Evolutionary conservation across 129 eudicot genomes (phyloP).

Genomic region (Lactuca sativa): DNA sequence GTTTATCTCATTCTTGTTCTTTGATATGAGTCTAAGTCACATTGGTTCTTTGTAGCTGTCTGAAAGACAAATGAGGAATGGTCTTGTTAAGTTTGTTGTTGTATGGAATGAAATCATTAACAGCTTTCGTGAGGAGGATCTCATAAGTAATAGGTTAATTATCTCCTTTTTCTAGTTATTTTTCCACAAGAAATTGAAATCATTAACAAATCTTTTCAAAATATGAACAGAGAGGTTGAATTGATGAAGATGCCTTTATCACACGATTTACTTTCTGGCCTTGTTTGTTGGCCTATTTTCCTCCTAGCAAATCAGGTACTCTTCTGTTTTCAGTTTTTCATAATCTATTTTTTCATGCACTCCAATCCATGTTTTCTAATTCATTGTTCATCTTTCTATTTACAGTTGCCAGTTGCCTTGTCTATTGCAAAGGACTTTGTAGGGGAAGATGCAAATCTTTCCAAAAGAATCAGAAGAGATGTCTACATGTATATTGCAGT

Average conservation of each 20-base stretch:
- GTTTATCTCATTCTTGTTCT: constrained; percentile 6
- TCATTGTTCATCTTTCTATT: constrained; percentile 2
- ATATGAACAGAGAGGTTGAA: constrained; percentile 79
- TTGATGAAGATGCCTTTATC: constrained; percentile 91
- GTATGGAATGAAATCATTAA: constrained; percentile 91
- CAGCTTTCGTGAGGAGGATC: constrained; percentile 94
- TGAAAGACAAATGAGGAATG: constrained; percentile 53
- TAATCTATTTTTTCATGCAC: background rate
- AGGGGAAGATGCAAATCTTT: constrained; percentile 80
- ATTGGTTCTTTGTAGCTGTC: constrained; percentile 45
- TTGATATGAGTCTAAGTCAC: background rate
- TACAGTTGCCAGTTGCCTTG: constrained; percentile 69
- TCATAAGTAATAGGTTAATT: constrained; percentile 85
- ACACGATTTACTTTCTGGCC: constrained; percentile 64
- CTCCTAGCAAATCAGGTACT: constrained; percentile 88
- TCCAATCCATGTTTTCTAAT: background rate
- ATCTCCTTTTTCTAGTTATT: constrained; percentile 9
- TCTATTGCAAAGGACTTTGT: constrained; percentile 75
- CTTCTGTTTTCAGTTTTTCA: constrained; percentile 1
- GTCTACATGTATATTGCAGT: constrained; percentile 64
- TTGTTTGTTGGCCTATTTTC: constrained; percentile 86
- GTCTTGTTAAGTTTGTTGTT: constrained; percentile 66
- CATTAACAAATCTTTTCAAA: constrained; percentile 11
- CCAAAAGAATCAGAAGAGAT: constrained; percentile 61
- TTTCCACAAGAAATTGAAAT: constrained; percentile 7